phyloP scores from a whole-genome alignment of 352 stramenopile genomes.

The Phytophthora chlamydospora region DNA sequence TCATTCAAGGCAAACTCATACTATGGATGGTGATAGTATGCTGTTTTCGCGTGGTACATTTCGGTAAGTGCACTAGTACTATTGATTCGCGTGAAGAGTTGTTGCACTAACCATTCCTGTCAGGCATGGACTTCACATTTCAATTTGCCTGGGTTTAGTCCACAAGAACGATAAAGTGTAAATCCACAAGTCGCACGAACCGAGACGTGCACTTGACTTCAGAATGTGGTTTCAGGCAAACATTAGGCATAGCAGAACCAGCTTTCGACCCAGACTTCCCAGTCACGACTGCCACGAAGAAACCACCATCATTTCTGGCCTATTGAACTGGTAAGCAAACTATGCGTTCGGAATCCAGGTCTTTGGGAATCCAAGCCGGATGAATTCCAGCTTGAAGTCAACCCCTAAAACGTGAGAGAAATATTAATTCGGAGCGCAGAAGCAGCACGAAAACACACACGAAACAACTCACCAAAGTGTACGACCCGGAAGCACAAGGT shows the following conservation, averaged over 20 bases:
- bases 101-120: not conserved
- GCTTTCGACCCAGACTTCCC: too few species aligned
- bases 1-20: slow-evolving; percentile 26
- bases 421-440: not conserved
- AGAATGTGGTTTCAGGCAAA: too few species aligned
- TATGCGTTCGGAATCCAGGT: slow-evolving; percentile 12
- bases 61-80: slow-evolving; percentile 3
- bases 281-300: too few species aligned
- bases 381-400: slow-evolving; percentile 19
- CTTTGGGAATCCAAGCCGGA: slow-evolving; percentile 10
- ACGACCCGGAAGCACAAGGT: slow-evolving; percentile 18
- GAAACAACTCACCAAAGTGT: slow-evolving; percentile 26
- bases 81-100: not conserved
- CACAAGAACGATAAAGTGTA: not conserved
- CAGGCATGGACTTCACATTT: slow-evolving; percentile 20
- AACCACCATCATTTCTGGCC: too few species aligned
- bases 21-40: slow-evolving; percentile 9
- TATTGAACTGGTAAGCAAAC: too few species aligned
- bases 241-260: too few species aligned
- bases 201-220: too few species aligned
- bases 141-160: not conserved
- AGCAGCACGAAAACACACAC: not conserved
- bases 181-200: too few species aligned
- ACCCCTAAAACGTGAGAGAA: slow-evolving; percentile 2
- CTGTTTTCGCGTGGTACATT: slow-evolving; percentile 13